Evolutionary conservation across 2,329 filamentous ascomycete genomes (phyloP), one percentile per base, ranked within the genome.

Genomic region (Stachybotrys echinatus): DNA sequence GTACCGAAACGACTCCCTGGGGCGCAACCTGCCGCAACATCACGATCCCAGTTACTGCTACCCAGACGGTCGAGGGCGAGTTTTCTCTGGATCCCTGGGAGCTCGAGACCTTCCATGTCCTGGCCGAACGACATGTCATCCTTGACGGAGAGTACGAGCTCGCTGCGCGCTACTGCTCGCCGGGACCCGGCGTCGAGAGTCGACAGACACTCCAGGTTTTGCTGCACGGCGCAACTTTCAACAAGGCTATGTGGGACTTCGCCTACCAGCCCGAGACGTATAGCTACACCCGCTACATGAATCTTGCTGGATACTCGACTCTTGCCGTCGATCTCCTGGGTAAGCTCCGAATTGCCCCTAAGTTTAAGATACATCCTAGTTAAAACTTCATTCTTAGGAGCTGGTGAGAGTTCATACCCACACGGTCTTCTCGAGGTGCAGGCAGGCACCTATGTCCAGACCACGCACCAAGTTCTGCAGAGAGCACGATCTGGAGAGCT

Each of bases 241-340:
- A 54, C 42, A 59, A 59, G 50, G 45, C 46, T 38, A 59, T 58
- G 54, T 57, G 54, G 57, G 54, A 58, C 47, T 47, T 54, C 17
- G 50, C 54, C 20, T 56, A 58, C 34, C 43, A 55, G 42, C 55
- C 57, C 5, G 57, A 58, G 46, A 58, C 38, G 31, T 58, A 59
- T 45, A 57, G 50, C 39, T 59, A 53, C 47, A 48, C 50, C 19
- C 38, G 50, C n/a, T 42, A 46, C 17, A 56, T 56, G 54, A 54
- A 19, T 21, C 38, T 39, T 7, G 55, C 53, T 23, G 55, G 54
- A 8, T 58, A 55, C 47, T 48, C 55, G 4, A 58, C 57, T 6
- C 38, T 59, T 19, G 57, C 55, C 2, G 37, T 59, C 34, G 54
- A 59, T 45, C 49, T 56, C 21, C 18, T 50, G 6, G 48, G 48